Base-by-base conservation (phyloP, 2,329 filamentous ascomycete genomes). In the Hansfordia pulvinata region DNA sequence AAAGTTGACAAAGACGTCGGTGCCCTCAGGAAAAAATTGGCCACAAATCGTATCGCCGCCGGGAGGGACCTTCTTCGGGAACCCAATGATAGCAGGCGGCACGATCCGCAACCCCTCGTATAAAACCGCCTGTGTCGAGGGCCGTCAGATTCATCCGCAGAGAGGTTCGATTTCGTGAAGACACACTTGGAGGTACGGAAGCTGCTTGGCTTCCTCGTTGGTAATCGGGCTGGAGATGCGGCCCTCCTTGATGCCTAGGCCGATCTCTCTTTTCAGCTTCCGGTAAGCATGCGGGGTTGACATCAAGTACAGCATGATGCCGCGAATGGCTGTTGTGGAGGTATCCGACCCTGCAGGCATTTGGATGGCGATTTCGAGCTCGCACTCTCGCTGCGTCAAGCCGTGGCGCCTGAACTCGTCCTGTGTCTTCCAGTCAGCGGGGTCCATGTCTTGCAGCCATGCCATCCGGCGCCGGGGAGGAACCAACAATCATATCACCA, bases 241-340 rank as follows among this genome's bases (percentile, higher is more conserved):
- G 10, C 37, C 38, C 3, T 30, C 16, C 2, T 41, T 44, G 17
- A 60, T 48, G 1, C 53, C 55, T 5, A 35, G 39, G 22, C 56
- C 49, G 17, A 65, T 56, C 36, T 70, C 66, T 0, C 38, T 36
- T 14, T 58, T 54, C 1, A 71, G 42, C 5, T 52, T 54, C 4
- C 36, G 29, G 29, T 62, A 58, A 1, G 60, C 52, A 2, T 46
- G 47, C 0, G 62, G 62, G 8, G 54, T 54, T 5, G 56, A 59
- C 19, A 59, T 52, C 27, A 69, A 41, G 38, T 61, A 55, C 13
- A 69, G 52, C 27, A 70, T 32, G 4, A 56, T 64, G 16, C 53
- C 47, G 0, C 66, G 58, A 3, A 71, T 50, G 1, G 56, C 53
- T 2, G 56, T 61, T 0, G 66, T 60, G 0, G 64, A 65, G 5